These are phyloP conservation scores for Trichoderma breve DNA, from an alignment of 2,329 filamentous ascomycete genomes.

Conservation along the genomic window DNA sequence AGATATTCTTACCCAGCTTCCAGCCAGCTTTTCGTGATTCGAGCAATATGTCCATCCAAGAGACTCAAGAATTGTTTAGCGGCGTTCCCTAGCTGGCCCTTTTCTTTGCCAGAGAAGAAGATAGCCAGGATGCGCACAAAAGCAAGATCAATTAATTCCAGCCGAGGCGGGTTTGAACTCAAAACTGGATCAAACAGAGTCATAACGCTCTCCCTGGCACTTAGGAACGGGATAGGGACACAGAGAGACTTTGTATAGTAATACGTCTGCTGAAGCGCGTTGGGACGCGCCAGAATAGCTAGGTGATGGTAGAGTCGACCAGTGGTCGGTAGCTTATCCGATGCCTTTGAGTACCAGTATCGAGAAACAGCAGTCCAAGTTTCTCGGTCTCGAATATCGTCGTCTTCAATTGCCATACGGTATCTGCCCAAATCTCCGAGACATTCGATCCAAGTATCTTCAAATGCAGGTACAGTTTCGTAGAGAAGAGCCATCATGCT, in stretches of 20 bases:
- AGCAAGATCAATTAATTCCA: constrained; percentile 49
- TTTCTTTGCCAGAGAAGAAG: constrained; percentile 54
- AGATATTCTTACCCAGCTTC: constrained; percentile 40
- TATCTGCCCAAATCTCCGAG: constrained; percentile 83
- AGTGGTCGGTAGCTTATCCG: constrained; percentile 70
- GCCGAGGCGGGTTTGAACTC: constrained; percentile 33
- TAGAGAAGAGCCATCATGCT: constrained; percentile 85
- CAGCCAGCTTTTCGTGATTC: constrained; percentile 51
- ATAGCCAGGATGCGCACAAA: constrained; percentile 65
- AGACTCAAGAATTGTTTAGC: constrained; percentile 49
- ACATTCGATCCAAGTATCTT: constrained; percentile 92
- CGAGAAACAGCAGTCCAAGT: constrained; percentile 77
- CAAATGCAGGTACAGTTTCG: constrained; percentile 79
- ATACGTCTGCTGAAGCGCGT: constrained; percentile 68
- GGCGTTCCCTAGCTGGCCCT: constrained; percentile 43
- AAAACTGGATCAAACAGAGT: constrained; percentile 65
- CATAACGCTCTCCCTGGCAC: constrained; percentile 67
- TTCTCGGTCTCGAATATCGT: constrained; percentile 71
- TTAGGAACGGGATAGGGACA: constrained; percentile 63
- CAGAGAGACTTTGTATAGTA: constrained; percentile 71
- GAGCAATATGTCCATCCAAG: constrained; percentile 57
- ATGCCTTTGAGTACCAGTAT: constrained; percentile 82
- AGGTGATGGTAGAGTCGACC: constrained; percentile 87
- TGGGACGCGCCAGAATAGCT: constrained; percentile 71
- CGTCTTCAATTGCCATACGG: constrained; percentile 85